Conservation (phyloP, 108 stramenopile species). For the Stephanodiscus triporus region DNA sequence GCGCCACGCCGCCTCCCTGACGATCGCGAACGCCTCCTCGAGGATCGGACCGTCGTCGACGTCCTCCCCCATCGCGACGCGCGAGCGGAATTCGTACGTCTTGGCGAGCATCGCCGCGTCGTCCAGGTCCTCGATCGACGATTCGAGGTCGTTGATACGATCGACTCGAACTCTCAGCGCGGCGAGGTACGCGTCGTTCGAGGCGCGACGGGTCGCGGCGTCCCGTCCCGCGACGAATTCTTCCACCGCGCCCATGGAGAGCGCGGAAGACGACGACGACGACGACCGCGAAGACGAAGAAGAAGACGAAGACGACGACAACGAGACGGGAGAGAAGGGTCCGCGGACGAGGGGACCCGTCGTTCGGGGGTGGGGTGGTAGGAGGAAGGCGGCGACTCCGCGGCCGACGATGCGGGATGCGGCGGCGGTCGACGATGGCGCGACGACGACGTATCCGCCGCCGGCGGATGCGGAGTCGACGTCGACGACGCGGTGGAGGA, state of each 20-base stretch:
- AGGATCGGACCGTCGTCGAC: conserved; percentile 68
- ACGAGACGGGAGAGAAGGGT: not conserved
- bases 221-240: conserved; percentile 74
- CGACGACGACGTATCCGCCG: too few relatives aligned
- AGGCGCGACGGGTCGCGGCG: conserved; percentile 45
- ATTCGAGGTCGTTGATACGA: conserved; percentile 84
- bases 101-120: conserved; percentile 90
- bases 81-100: conserved; percentile 74
- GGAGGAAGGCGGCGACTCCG: too few relatives aligned
- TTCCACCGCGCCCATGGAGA: conserved; percentile 83
- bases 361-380: too few relatives aligned
- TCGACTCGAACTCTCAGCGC: conserved; percentile 72
- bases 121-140: conserved; percentile 77
- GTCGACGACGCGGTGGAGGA: too few relatives aligned
- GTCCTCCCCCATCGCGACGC: conserved; percentile 75
- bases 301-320: not conserved
- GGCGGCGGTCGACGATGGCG: too few relatives aligned
- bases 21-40: conserved; percentile 95
- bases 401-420: too few relatives aligned
- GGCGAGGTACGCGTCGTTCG: conserved; percentile 74
- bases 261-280: conserved; percentile 14
- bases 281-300: not conserved
- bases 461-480: too few relatives aligned
- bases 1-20: conserved; percentile 96
- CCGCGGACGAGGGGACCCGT: not conserved